A percentile compares a stretch with the other conserved stretches of the same genome.
Conservation (phyloP, 179 eudicot species). For the Silene noctiflora region DNA sequence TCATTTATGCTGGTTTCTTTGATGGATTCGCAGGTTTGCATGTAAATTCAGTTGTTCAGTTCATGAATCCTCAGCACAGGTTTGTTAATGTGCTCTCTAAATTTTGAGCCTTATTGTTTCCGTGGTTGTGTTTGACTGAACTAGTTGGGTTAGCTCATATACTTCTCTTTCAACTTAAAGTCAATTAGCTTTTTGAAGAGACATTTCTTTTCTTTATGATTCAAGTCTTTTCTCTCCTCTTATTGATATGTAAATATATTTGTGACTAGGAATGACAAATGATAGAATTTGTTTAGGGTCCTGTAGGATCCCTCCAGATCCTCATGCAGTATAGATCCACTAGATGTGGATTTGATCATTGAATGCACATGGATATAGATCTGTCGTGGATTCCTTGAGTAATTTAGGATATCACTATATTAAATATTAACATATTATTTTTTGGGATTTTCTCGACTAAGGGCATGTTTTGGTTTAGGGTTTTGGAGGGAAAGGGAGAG, state of each 20-base stretch:
- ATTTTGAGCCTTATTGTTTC: not conserved
- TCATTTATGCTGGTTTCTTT: constrained; percentile 16
- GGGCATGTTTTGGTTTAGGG: too few species aligned
- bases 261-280: too few species aligned
- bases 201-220: not conserved
- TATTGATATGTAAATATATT: not conserved
- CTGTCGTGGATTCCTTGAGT: too few species aligned
- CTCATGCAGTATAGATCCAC: too few species aligned
- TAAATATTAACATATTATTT: too few species aligned
- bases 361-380: too few species aligned
- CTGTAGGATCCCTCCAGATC: too few species aligned
- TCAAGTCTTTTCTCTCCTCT: not conserved
- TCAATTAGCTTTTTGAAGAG: not conserved
- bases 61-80: constrained; percentile 90
- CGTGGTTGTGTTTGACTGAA: not conserved
- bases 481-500: too few species aligned
- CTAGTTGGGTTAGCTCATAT: not conserved
- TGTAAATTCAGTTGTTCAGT: constrained; percentile 62
- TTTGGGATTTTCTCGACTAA: too few species aligned
- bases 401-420: too few species aligned
- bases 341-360: too few species aligned
- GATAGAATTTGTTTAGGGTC: too few species aligned
- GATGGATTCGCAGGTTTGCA: constrained; percentile 47
- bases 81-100: constrained; percentile 29
- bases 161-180: not conserved